Base-by-base conservation (phyloP, 2,329 filamentous ascomycete genomes). In the Xylaria sp. region DNA sequence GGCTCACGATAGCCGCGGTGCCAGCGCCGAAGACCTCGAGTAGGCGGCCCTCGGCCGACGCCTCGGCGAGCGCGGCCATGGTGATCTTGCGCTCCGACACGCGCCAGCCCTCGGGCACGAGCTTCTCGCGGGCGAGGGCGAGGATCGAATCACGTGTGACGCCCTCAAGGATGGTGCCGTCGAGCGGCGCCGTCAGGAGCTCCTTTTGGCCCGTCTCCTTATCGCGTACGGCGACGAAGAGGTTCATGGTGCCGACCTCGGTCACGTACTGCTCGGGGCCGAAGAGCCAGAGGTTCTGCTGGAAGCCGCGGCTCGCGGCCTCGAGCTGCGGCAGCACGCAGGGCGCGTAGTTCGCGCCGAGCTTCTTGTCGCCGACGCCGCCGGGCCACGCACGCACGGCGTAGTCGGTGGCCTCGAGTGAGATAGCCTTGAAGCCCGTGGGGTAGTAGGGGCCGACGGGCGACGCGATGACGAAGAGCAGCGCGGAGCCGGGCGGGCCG, bases 211-310 rank as follows among this genome's bases (percentile, higher is more conserved):
- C 95, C 11, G 92, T 95, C 76, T 91, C 84, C 83, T 91, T 91
- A 81, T 96, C 88, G 80, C 87, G 88, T 70, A 98, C 79, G 41
- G 90, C 93, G 31, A 90, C 89, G 73, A 98, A 99, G 76, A 99
- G 88, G 80, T 99, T 99, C 95, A 99, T 99, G 60, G 95, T 98
- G 72, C 95, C 95, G 58, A 97, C 95, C 79, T 99, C 95, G 47
- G 95, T 99, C 60, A 98, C 89, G 73, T 90, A 97, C 77, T 98
- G 92, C 78, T 98, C 92, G 73, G 96, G 89, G 43, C 93, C 93
- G 74, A 98, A 99, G 31, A 99, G 82, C 95, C 95, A 99, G 55
- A 99, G 84, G 79, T 98, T 99, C 82, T 99, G 95, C 80, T 98
- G 94, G 85, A 93, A 97, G 21, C 95, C 95, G 58, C 93, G 87